Conservation (phyloP, 1,284 basidiomycete genomes). For the Ganoderma sp. region DNA sequence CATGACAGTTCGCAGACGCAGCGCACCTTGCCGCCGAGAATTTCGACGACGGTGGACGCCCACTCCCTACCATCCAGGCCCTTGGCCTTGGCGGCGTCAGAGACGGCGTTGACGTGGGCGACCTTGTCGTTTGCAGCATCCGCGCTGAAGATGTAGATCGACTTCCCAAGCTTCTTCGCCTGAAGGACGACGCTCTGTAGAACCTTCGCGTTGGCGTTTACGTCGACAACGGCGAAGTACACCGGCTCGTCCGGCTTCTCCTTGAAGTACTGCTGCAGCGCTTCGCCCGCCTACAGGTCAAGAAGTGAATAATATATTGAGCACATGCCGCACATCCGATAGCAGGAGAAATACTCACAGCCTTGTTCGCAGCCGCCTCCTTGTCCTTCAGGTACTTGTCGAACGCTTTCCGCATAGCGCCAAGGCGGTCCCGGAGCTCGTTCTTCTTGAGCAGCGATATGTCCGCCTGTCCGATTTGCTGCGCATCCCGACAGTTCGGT, state of each 20-base stretch:
- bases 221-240: slow-evolving; percentile 76
- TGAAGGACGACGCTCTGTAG: slow-evolving; percentile 78
- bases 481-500: slow-evolving; percentile 8
- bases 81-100: slow-evolving; percentile 64
- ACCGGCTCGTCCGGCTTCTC: slow-evolving; percentile 72
- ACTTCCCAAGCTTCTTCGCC: slow-evolving; percentile 82
- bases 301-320: background rate
- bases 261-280: slow-evolving; percentile 75
- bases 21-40: slow-evolving; percentile 87
- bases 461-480: slow-evolving; percentile 91
- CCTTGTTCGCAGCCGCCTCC: slow-evolving; percentile 80
- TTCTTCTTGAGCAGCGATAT: slow-evolving; percentile 89
- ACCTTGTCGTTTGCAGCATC: slow-evolving; percentile 78
- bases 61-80: slow-evolving; percentile 83
- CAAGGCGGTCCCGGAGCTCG: slow-evolving; percentile 79
- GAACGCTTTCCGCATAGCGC: slow-evolving; percentile 78
- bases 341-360: slow-evolving; percentile 54
- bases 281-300: slow-evolving; percentile 69
- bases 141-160: slow-evolving; percentile 88
- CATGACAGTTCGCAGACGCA: background rate
- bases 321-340: background rate
- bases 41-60: slow-evolving; percentile 77
- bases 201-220: slow-evolving; percentile 84
- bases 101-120: slow-evolving; percentile 87
- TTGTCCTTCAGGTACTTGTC: slow-evolving; percentile 88